A percentile compares a stretch with the other conserved stretches of the same genome.
These are phyloP conservation scores for Coriolopsis trogii DNA, from an alignment of 1,284 basidiomycete genomes.

Conservation along the genomic window DNA sequence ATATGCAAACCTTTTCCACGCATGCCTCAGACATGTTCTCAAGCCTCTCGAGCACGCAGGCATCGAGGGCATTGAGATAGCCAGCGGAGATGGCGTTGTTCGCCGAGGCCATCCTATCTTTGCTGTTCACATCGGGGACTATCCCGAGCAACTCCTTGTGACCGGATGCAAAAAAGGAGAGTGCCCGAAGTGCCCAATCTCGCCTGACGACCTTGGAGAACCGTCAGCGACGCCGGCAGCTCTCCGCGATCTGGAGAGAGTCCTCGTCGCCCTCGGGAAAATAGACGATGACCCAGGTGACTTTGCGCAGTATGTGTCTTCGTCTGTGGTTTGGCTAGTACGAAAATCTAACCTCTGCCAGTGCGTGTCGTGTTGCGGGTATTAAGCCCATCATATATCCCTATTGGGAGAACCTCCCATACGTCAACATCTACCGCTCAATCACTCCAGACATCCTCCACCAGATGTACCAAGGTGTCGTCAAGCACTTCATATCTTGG, in stretches of 20 bases:
- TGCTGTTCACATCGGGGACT: slow-evolving; percentile 44
- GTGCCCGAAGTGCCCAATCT: slow-evolving; percentile 23
- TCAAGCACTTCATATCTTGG: slow-evolving; percentile 33
- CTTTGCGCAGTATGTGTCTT: no score
- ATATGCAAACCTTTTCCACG: slow-evolving; percentile 39
- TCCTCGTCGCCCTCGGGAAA: background rate
- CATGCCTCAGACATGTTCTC: no score
- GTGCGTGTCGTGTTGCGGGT: background rate
- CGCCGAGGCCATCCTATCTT: slow-evolving; percentile 38
- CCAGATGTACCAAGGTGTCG: slow-evolving; percentile 33
- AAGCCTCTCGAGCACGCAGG: slow-evolving; percentile 37
- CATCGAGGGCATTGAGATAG: slow-evolving; percentile 33
- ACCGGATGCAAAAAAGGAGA: slow-evolving; percentile 22
- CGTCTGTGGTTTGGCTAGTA: background rate
- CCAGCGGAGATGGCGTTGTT: slow-evolving; percentile 38
- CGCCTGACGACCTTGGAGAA: background rate
- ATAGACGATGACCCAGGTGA: no score
- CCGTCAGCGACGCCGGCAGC: no score
- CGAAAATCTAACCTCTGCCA: background rate
- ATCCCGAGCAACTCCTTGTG: slow-evolving; percentile 42
- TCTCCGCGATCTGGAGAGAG: background rate
- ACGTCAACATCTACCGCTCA: slow-evolving; percentile 24
- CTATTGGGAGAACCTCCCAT: slow-evolving; percentile 10
- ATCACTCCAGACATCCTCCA: slow-evolving; percentile 30
- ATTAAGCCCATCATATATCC: slow-evolving; percentile 33